A percentile compares a stretch with the other conserved stretches of the same genome.
phyloP scores from a whole-genome alignment of 441 rosid genomes.

The Melastoma candidum region DNA sequence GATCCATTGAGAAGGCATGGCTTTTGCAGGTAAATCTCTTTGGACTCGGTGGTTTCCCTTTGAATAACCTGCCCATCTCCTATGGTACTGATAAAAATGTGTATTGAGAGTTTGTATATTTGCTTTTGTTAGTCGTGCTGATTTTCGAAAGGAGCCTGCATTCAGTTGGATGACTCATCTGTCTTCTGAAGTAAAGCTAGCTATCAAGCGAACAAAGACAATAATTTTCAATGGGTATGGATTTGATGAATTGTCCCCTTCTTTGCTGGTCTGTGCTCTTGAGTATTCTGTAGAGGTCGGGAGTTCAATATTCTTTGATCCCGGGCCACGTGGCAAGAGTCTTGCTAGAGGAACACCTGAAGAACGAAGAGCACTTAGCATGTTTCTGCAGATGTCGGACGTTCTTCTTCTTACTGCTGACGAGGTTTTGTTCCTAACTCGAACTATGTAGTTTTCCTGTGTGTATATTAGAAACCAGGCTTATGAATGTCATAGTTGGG shows the following conservation, averaged over 20 bases:
- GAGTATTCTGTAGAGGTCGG: conserved; percentile 80
- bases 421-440: conserved; percentile 45
- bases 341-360: conserved; percentile 69
- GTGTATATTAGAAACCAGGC: too few relatives aligned
- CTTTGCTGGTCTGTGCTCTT: conserved; percentile 47
- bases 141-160: conserved; percentile 76
- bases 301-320: conserved; percentile 88
- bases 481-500: too few relatives aligned
- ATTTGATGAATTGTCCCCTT: conserved; percentile 81
- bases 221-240: conserved; percentile 92
- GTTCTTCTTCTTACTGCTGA: conserved; percentile 92
- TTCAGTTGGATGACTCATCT: conserved; percentile 65
- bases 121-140: conserved; percentile 57
- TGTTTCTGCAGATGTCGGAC: conserved; percentile 73
- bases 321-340: conserved; percentile 94
- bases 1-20: conserved; percentile 89
- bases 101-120: conserved; percentile 5
- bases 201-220: conserved; percentile 58
- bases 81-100: neutral
- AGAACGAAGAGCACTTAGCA: conserved; percentile 55
- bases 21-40: conserved; percentile 73
- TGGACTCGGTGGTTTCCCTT: neutral
- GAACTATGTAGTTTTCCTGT: conserved; percentile 2
- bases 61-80: conserved; percentile 2
- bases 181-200: conserved; percentile 64